Evolutionary conservation across 164 flowering plant species (phyloP).

Genomic region (Chloranthus sessilifolius): DNA sequence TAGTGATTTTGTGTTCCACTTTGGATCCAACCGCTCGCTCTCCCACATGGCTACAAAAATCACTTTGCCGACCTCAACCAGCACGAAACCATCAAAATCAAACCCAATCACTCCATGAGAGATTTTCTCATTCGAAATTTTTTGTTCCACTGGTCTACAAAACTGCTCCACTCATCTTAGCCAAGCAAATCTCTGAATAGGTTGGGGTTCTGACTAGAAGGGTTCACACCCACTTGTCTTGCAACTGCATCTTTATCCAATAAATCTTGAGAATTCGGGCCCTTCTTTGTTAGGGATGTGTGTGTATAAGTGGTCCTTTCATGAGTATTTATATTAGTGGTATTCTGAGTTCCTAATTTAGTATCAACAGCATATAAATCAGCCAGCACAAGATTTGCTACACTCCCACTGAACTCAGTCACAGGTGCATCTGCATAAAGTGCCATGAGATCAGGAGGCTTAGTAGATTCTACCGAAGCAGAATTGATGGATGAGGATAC

Average conservation of each 20-base stretch:
- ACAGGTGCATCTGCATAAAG: slow-evolving; percentile 37
- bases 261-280: slow-evolving; percentile 61
- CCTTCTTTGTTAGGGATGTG: slow-evolving; percentile 37
- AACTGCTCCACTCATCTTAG: slow-evolving; percentile 24
- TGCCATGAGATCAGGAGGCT: slow-evolving; percentile 47
- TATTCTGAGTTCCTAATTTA: slow-evolving; percentile 26
- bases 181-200: slow-evolving; percentile 89
- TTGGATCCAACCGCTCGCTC: neutral
- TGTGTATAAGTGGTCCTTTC: slow-evolving; percentile 21
- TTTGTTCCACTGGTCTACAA: too few relatives aligned
- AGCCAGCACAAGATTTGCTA: slow-evolving; percentile 15
- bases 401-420: slow-evolving; percentile 20
- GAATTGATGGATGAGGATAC: slow-evolving; percentile 19
- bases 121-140: too few relatives aligned
- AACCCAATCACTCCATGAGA: slow-evolving; percentile 2
- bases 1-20: neutral
- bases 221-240: slow-evolving; percentile 91
- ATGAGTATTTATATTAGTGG: slow-evolving; percentile 13
- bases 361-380: slow-evolving; percentile 13
- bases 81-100: neutral
- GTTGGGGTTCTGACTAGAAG: slow-evolving; percentile 79
- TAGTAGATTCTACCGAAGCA: slow-evolving; percentile 20
- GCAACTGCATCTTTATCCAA: slow-evolving; percentile 83
- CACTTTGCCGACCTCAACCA: neutral
- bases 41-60: neutral